phyloP scores from a whole-genome alignment of 1,139 yeast genomes.

The Nakaseomyces kungkrabaensis region DNA sequence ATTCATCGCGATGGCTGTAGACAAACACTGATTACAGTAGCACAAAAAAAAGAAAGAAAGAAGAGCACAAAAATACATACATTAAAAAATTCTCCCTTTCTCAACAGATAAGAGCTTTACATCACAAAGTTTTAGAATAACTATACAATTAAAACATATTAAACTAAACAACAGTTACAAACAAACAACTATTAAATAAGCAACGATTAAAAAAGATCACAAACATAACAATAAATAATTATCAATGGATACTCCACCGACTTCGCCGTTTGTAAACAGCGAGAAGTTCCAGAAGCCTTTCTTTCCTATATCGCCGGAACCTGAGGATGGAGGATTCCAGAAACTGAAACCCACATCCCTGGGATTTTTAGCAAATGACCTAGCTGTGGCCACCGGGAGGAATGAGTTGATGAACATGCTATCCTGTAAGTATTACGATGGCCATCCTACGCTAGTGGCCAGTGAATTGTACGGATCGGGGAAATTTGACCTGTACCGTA shows the following conservation, averaged over 20 bases:
- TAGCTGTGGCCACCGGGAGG: neutral
- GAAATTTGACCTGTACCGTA: neutral
- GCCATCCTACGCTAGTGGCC: neutral
- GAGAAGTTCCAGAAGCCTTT: neutral
- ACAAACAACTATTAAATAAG: no score
- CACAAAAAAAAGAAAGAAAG: no score
- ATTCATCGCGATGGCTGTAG: no score
- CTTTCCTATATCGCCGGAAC: conserved; percentile 1
- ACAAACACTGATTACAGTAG: no score
- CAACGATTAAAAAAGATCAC: neutral
- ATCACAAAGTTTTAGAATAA: no score
- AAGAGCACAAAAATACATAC: no score
- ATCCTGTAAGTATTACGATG: neutral
- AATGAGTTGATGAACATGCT: neutral
- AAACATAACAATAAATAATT: neutral
- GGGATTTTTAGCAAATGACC: neutral
- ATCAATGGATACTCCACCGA: conserved; percentile 2
- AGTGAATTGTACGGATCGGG: neutral
- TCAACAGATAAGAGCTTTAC: no score
- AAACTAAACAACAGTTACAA: neutral
- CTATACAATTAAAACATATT: no score
- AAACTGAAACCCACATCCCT: neutral
- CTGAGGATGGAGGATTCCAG: neutral
- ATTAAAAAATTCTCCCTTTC: no score
- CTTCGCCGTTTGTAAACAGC: neutral